phyloP scores from a whole-genome alignment of 768 basidiomycete species.

The Amanita fuliginea region DNA sequence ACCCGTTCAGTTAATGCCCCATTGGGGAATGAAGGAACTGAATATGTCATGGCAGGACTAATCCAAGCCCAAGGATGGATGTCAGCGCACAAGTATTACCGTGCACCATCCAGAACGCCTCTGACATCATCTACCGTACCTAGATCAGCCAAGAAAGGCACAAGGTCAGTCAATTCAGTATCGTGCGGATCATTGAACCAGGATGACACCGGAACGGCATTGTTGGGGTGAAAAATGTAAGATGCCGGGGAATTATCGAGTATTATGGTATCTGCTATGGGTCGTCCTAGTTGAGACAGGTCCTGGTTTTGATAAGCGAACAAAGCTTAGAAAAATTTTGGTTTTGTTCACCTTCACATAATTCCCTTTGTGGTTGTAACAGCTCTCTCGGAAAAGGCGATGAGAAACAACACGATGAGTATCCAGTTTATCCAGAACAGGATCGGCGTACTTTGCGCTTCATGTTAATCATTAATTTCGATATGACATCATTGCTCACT shows the following conservation, averaged over 20 bases:
- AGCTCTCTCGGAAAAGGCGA: slow-evolving; percentile 93
- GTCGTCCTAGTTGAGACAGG: slow-evolving; percentile 91
- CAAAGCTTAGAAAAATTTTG: not conserved
- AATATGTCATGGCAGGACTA: not conserved
- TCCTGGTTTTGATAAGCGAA: slow-evolving; percentile 41
- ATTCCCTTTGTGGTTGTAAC: slow-evolving; percentile 98
- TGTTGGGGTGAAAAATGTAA: slow-evolving; percentile 99
- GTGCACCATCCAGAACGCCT: slow-evolving; percentile 80
- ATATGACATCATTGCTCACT: slow-evolving; percentile 31
- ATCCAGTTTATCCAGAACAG: slow-evolving; percentile 95
- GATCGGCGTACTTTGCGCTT: slow-evolving; percentile 80
- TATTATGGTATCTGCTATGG: slow-evolving; percentile 90
- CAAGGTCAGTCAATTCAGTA: slow-evolving; percentile 91
- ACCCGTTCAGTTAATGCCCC: not conserved
- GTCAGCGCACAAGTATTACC: slow-evolving; percentile 24
- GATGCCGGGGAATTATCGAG: slow-evolving; percentile 98
- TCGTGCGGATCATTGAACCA: slow-evolving; percentile 99
- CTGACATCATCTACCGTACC: slow-evolving; percentile 80
- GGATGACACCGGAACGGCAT: slow-evolving; percentile 96
- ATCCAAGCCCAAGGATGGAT: not conserved
- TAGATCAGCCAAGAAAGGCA: slow-evolving; percentile 90
- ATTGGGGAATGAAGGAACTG: not conserved
- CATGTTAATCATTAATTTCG: slow-evolving; percentile 1
- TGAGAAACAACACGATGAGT: slow-evolving; percentile 87
- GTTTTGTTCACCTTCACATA: slow-evolving; percentile 78